These are phyloP conservation scores for Amborella trichopoda DNA, from an alignment of 164 flowering plant genomes.

Conservation along the genomic window DNA sequence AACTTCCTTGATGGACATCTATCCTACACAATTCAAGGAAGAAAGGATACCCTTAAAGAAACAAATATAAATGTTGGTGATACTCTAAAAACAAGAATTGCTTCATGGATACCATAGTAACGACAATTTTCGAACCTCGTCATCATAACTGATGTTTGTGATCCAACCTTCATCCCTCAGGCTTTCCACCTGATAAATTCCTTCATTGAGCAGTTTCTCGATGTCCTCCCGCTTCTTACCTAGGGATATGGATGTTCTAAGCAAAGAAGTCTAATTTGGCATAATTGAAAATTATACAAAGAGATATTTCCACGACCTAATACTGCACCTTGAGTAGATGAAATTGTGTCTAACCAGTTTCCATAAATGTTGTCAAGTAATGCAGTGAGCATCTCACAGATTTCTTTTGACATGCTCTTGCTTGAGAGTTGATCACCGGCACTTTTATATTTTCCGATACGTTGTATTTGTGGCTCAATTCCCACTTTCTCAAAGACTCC, in stretches of 20 bases:
- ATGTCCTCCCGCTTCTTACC: conserved; percentile 73
- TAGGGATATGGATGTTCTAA: conserved; percentile 17
- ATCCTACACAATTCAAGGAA: too few relatives aligned
- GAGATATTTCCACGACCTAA: too few relatives aligned
- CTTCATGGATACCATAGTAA: too few relatives aligned
- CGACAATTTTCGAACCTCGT: conserved; percentile 65
- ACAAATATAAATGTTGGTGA: too few relatives aligned
- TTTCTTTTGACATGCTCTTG: conserved; percentile 71
- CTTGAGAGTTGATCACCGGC: conserved; percentile 89
- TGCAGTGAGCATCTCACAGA: conserved; percentile 80
- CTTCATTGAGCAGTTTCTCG: conserved; percentile 73
- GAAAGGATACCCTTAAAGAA: too few relatives aligned
- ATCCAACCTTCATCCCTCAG: conserved; percentile 80
- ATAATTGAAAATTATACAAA: too few relatives aligned
- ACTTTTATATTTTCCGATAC: conserved; percentile 95
- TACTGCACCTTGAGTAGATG: conserved; percentile 46
- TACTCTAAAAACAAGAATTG: too few relatives aligned
- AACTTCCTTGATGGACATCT: too few relatives aligned
- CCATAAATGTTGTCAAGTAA: conserved; percentile 81
- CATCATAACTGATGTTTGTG: conserved; percentile 65
- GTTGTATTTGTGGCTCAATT: conserved; percentile 73
- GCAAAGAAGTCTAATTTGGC: too few relatives aligned
- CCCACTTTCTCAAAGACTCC: conserved; percentile 86
- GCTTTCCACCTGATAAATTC: conserved; percentile 65
- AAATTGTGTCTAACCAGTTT: conserved; percentile 73